Percentiles rank a stretch among this genome's conserved stretches.
phyloP scores from a whole-genome alignment of 441 rosid species.

The Sinapis alba region DNA sequence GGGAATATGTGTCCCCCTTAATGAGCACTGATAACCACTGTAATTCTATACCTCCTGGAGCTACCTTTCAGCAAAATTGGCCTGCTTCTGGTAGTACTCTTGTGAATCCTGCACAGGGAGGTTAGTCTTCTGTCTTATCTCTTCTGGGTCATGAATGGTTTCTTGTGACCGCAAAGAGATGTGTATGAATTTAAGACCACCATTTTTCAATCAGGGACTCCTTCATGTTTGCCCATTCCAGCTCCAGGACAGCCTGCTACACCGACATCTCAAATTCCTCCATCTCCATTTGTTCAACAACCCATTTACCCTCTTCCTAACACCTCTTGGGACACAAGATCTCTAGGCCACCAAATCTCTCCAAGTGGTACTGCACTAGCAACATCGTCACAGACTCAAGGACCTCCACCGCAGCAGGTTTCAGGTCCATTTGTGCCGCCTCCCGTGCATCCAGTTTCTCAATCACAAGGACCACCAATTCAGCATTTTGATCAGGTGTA shows the following conservation, averaged over 20 bases:
- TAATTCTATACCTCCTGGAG: conserved; percentile 47
- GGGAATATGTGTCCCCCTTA: conserved; percentile 69
- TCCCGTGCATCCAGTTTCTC: conserved; percentile 79
- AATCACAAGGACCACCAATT: conserved; percentile 64
- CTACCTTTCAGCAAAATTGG: conserved; percentile 58
- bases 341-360: conserved; percentile 61
- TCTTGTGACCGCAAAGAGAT: conserved; percentile 15
- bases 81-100: conserved; percentile 40
- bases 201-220: conserved; percentile 58
- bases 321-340: conserved; percentile 80
- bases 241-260: conserved; percentile 62
- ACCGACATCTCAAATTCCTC: conserved; percentile 71
- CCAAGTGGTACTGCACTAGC: conserved; percentile 56
- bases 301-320: conserved; percentile 68
- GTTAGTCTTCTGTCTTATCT: conserved; percentile 45
- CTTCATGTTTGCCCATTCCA: conserved; percentile 55
- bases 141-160: conserved; percentile 36
- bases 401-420: conserved; percentile 36
- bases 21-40: conserved; percentile 56
- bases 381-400: conserved; percentile 43
- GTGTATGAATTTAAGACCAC: conserved; percentile 49
- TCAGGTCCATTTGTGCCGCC: conserved; percentile 77
- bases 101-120: conserved; percentile 51
- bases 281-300: conserved; percentile 70
- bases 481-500: conserved; percentile 66